Percentiles rank a stretch among this genome's conserved stretches.
These are phyloP conservation scores for Amauroascus niger DNA, from an alignment of 2,329 filamentous ascomycete species.

Conservation along the genomic window DNA sequence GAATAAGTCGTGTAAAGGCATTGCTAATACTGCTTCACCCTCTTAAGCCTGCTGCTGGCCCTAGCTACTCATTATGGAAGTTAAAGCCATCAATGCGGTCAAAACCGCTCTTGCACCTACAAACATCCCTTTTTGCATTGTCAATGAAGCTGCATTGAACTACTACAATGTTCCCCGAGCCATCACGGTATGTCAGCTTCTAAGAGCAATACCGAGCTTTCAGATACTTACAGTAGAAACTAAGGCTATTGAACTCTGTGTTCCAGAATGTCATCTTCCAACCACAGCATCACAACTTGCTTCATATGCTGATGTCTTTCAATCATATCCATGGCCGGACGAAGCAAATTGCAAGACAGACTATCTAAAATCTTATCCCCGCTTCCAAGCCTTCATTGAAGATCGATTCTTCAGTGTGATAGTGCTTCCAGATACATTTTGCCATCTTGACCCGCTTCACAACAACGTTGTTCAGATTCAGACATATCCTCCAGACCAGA, in stretches of 20 bases:
- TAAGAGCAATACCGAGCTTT: background rate
- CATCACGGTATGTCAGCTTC: conserved; percentile 5
- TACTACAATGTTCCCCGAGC: conserved; percentile 14
- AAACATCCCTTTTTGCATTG: conserved; percentile 13
- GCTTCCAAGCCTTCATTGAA: conserved; percentile 14
- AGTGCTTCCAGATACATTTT: conserved; percentile 12
- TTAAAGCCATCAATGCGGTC: conserved; percentile 10
- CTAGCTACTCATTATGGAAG: conserved; percentile 11
- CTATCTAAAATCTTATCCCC: conserved; percentile 6
- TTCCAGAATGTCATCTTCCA: conserved; percentile 9
- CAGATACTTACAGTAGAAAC: conserved; percentile 2
- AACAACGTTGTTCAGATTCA: conserved; percentile 12
- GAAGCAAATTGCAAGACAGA: conserved; percentile 5
- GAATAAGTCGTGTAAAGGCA: no score
- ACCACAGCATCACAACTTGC: conserved; percentile 10
- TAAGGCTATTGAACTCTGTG: conserved; percentile 13
- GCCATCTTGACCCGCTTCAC: conserved; percentile 11
- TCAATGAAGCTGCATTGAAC: conserved; percentile 14
- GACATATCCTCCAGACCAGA: conserved; percentile 4
- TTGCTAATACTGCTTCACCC: no score
- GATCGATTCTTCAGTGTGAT: conserved; percentile 1
- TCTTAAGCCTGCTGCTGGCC: no score
- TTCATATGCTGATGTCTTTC: conserved; percentile 13
- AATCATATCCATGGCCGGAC: conserved; percentile 8
- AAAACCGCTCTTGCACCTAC: conserved; percentile 10